These are phyloP conservation scores for Arabis alpina DNA, from an alignment of 345 rosid genomes.

Conservation along the genomic window DNA sequence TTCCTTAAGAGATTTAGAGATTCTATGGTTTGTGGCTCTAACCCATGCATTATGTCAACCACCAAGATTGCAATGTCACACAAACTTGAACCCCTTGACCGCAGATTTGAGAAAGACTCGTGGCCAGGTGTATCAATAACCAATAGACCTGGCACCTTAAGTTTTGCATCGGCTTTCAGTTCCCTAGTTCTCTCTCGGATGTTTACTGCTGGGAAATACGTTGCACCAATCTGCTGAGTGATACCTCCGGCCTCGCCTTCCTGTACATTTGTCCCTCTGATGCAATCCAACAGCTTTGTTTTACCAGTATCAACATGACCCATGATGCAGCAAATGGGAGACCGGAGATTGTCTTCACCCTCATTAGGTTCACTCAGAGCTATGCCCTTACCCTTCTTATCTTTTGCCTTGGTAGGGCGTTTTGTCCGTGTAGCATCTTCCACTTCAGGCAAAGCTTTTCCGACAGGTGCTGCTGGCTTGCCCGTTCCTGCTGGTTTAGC, in stretches of 20 bases:
- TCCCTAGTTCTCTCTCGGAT: constrained; percentile 95
- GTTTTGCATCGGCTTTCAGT: constrained; percentile 86
- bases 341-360: constrained; percentile 71
- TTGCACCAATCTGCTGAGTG: constrained; percentile 98
- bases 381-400: constrained; percentile 49
- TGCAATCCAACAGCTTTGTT: constrained; percentile 93
- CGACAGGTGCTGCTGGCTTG: constrained; percentile 34
- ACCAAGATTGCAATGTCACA: constrained; percentile 98
- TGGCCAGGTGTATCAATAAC: constrained; percentile 99
- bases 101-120: constrained; percentile 83
- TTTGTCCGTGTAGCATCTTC: constrained; percentile 29
- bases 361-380: constrained; percentile 46
- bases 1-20: constrained; percentile 83
- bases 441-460: constrained; percentile 45
- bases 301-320: constrained; percentile 99
- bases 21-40: constrained; percentile 92
- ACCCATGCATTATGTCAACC: constrained; percentile 93
- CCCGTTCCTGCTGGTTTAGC: constrained; percentile 47
- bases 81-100: constrained; percentile 92
- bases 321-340: constrained; percentile 97
- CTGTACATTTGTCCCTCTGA: constrained; percentile 96
- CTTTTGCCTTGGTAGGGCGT: constrained; percentile 40
- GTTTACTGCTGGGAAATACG: constrained; percentile 92
- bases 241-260: constrained; percentile 99
- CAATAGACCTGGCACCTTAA: constrained; percentile 93